Evolutionary conservation across 2,329 filamentous ascomycete species (phyloP).

Genomic region (Colletotrichum shisoi): DNA sequence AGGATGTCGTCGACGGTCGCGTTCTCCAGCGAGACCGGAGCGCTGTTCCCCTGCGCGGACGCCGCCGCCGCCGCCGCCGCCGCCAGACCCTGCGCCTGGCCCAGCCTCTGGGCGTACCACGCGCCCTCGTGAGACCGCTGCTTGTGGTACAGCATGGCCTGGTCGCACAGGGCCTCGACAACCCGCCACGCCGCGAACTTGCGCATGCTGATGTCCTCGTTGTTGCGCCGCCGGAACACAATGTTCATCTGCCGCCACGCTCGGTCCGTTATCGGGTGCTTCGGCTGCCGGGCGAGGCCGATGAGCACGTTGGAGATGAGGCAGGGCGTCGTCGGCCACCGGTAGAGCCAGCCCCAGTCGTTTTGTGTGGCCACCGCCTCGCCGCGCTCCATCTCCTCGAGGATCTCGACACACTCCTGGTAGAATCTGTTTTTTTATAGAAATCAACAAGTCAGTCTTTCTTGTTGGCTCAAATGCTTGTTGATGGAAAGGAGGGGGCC

Average conservation of each 20-base stretch:
- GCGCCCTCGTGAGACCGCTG: conserved; percentile 38
- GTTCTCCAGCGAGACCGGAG: conserved; percentile 13
- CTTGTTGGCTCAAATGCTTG: too few species aligned
- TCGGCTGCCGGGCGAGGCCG: conserved; percentile 36
- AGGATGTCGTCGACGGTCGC: conserved; percentile 35
- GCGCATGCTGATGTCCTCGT: conserved; percentile 38
- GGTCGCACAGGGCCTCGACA: conserved; percentile 40
- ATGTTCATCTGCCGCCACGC: conserved; percentile 40
- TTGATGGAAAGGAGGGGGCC: too few species aligned
- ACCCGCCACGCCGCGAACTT: conserved; percentile 38
- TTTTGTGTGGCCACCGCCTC: conserved; percentile 35
- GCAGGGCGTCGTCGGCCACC: conserved; percentile 36
- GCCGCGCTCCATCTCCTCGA: conserved; percentile 38
- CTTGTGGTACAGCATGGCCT: conserved; percentile 40
- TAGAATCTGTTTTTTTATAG: conserved; percentile 4
- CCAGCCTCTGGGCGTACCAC: conserved; percentile 41
- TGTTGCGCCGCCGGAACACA: conserved; percentile 39
- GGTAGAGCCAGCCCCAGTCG: conserved; percentile 39
- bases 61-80: neutral
- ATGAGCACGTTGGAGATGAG: conserved; percentile 36
- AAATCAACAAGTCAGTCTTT: neutral
- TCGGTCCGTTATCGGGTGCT: conserved; percentile 33
- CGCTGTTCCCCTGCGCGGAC: neutral
- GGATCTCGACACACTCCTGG: conserved; percentile 36
- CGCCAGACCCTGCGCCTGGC: conserved; percentile 19